Conservation (phyloP, 768 basidiomycete species). For the Russula virescens region DNA sequence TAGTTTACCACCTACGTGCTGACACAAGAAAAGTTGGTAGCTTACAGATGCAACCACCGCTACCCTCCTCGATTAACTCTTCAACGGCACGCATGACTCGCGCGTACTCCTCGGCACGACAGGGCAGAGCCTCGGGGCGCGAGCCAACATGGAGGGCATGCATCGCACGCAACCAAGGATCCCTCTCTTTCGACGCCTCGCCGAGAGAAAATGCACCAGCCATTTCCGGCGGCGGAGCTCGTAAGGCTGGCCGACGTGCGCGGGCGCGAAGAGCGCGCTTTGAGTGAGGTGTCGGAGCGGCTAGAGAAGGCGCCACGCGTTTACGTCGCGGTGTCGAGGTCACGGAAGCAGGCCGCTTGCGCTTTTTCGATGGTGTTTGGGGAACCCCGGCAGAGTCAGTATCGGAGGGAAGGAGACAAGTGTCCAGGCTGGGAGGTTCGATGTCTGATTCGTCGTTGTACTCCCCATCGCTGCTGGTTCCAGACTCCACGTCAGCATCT, state of each 20-base stretch:
- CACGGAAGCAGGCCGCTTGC: slow-evolving; percentile 35
- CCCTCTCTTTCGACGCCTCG: slow-evolving; percentile 55
- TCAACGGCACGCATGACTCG: slow-evolving; percentile 71
- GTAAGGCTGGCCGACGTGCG: slow-evolving; percentile 23
- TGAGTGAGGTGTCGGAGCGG: slow-evolving; percentile 32
- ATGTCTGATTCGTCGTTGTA: slow-evolving; percentile 25
- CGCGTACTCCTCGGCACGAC: slow-evolving; percentile 80
- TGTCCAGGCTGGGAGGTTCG: slow-evolving; percentile 37
- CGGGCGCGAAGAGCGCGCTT: slow-evolving; percentile 23
- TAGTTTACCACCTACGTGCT: not conserved
- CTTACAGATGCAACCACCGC: slow-evolving; percentile 93
- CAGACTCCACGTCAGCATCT: not conserved
- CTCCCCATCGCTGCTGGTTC: slow-evolving; percentile 20
- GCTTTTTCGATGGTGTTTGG: slow-evolving; percentile 51
- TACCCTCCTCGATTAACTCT: slow-evolving; percentile 85
- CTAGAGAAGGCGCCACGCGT: slow-evolving; percentile 24
- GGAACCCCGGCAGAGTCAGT: slow-evolving; percentile 27
- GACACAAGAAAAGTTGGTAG: slow-evolving; percentile 11
- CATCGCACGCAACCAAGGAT: slow-evolving; percentile 80
- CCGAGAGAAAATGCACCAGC: slow-evolving; percentile 29
- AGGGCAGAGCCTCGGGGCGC: slow-evolving; percentile 83
- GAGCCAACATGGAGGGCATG: slow-evolving; percentile 90
- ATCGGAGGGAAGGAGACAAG: slow-evolving; percentile 25
- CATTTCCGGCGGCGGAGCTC: slow-evolving; percentile 36
- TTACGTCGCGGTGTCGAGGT: slow-evolving; percentile 24